Conservation (phyloP, 345 rosid genomes). For the Durio zibethinus region DNA sequence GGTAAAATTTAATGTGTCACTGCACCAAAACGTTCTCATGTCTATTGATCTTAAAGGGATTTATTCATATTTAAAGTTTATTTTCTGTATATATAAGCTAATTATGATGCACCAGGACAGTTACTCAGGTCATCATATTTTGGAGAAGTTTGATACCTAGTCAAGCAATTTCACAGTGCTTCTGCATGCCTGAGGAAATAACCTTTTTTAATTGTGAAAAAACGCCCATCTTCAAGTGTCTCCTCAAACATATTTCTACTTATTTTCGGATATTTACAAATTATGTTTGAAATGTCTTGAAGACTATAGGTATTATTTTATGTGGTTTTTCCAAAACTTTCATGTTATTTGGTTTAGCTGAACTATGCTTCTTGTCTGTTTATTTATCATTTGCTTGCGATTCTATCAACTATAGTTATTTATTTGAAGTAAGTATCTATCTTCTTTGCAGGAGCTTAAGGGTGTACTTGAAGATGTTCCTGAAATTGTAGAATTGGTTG, state of each 20-base stretch:
- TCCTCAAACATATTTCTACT: neutral
- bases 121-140: neutral
- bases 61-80: neutral
- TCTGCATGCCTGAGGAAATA: neutral
- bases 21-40: neutral
- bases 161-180: neutral
- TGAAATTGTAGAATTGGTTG: conserved; percentile 80
- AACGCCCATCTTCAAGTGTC: neutral
- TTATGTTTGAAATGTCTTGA: neutral
- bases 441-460: conserved; percentile 72
- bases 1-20: neutral
- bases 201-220: neutral
- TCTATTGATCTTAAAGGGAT: neutral
- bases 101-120: neutral
- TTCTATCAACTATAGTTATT: neutral
- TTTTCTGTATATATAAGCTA: neutral
- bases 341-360: neutral
- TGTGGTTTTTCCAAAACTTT: neutral
- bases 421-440: neutral
- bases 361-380: neutral
- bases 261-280: neutral
- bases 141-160: conserved; percentile 2
- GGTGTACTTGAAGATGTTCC: conserved; percentile 66
- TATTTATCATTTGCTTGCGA: neutral
- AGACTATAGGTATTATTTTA: neutral